Conservation (phyloP, 345 rosid genomes). For the Cardamine occulta region DNA sequence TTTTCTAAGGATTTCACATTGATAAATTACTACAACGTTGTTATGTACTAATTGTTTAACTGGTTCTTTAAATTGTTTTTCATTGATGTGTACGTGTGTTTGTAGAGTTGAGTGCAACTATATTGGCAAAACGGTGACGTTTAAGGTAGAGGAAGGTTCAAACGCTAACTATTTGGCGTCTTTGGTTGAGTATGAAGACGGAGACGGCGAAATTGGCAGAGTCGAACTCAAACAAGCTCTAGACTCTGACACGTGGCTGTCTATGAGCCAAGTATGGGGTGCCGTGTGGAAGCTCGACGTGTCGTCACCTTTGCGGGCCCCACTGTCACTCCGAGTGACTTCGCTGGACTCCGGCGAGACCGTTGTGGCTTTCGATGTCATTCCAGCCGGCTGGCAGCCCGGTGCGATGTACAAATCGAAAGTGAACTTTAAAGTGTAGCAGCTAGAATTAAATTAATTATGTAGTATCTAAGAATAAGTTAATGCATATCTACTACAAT, state of each 20-base stretch:
- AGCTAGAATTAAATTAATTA: not conserved
- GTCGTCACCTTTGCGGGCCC: constrained; percentile 51
- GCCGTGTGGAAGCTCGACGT: constrained; percentile 62
- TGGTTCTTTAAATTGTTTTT: not conserved
- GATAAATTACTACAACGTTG: not conserved
- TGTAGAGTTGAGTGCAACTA: constrained; percentile 64
- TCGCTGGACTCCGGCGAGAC: constrained; percentile 41
- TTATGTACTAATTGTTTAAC: not conserved
- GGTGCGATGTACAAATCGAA: constrained; percentile 57
- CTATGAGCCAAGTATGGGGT: constrained; percentile 65
- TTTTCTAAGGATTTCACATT: not conserved
- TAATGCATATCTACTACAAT: not conserved
- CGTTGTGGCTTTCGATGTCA: constrained; percentile 49
- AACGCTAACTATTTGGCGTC: constrained; percentile 59
- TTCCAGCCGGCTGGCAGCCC: constrained; percentile 62
- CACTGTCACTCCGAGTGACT: constrained; percentile 62
- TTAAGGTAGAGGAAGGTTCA: constrained; percentile 60
- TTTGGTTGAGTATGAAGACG: constrained; percentile 49
- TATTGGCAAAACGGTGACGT: constrained; percentile 45
- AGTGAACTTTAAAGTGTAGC: constrained; percentile 49
- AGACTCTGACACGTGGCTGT: constrained; percentile 51
- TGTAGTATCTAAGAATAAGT: not conserved
- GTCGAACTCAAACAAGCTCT: constrained; percentile 56
- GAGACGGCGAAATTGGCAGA: constrained; percentile 55
- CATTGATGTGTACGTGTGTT: not conserved